phyloP scores from a whole-genome alignment of 2,329 filamentous ascomycete genomes.

The Fusarium coffeatum region DNA sequence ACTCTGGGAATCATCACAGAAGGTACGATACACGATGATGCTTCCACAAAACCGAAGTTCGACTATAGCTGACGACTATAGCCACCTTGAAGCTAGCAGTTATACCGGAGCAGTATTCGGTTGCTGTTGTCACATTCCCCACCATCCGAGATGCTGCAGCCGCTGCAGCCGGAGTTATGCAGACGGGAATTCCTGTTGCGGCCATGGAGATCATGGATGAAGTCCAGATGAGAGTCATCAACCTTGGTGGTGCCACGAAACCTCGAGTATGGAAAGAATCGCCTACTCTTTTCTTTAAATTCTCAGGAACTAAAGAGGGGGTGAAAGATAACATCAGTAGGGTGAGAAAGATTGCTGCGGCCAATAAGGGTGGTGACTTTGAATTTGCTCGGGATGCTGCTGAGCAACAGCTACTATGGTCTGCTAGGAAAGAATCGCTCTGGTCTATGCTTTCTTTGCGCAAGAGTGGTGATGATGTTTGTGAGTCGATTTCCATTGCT shows the following conservation, averaged over 20 bases:
- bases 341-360: conserved; percentile 74
- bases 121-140: conserved; percentile 84
- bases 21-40: conserved; percentile 50
- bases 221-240: conserved; percentile 86
- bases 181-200: conserved; percentile 77
- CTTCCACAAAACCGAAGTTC: background rate
- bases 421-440: conserved; percentile 83
- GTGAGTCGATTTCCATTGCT: conserved; percentile 53
- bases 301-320: conserved; percentile 81
- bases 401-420: conserved; percentile 83
- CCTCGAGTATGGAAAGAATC: conserved; percentile 78
- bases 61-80: conserved; percentile 35
- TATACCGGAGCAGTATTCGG: conserved; percentile 78
- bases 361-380: conserved; percentile 73
- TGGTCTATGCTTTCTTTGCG: conserved; percentile 83
- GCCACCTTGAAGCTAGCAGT: conserved; percentile 84
- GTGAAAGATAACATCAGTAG: conserved; percentile 80
- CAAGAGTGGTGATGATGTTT: conserved; percentile 74
- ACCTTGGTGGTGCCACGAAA: conserved; percentile 76
- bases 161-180: conserved; percentile 80
- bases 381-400: conserved; percentile 79
- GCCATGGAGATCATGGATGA: conserved; percentile 92
- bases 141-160: conserved; percentile 80
- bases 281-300: conserved; percentile 87
- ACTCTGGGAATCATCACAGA: conserved; percentile 86